Percentiles rank a stretch among this genome's conserved stretches.
Evolutionary conservation across 139 green algal species (phyloP).

Genomic region (Chlorella sp.): DNA sequence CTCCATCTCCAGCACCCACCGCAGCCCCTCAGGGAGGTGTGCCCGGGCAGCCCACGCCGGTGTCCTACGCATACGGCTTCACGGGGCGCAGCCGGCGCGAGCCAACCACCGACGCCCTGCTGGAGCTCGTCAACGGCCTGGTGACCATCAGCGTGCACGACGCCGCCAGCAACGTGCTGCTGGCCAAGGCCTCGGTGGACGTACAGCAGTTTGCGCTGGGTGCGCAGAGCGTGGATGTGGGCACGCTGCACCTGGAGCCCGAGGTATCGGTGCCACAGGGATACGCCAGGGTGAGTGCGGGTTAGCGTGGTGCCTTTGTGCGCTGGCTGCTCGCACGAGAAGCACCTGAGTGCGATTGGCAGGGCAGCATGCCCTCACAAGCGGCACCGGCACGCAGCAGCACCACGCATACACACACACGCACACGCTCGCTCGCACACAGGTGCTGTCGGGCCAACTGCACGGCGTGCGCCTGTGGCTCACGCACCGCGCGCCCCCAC

Average conservation of each 20-base stretch:
- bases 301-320: too few relatives aligned
- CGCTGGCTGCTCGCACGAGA: too few relatives aligned
- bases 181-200: conserved; percentile 2
- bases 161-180: background rate
- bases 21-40: background rate
- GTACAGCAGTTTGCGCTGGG: conserved; percentile 9
- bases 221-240: background rate
- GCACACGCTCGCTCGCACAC: too few relatives aligned
- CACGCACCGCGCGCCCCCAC: background rate
- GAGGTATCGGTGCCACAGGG: background rate
- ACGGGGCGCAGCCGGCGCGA: background rate
- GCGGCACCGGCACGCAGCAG: too few relatives aligned
- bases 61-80: background rate
- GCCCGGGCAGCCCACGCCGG: too few relatives aligned
- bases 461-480: background rate
- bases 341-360: too few relatives aligned
- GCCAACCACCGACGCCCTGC: background rate
- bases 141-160: background rate
- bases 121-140: conserved; percentile 3
- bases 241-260: background rate
- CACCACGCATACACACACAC: too few relatives aligned
- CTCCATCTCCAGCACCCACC: too few relatives aligned
- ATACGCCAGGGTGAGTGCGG: background rate
- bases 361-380: too few relatives aligned
- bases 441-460: background rate